Evolutionary conservation across 2,329 filamentous ascomycete species (phyloP).

Genomic region (Penicillium sp.): DNA sequence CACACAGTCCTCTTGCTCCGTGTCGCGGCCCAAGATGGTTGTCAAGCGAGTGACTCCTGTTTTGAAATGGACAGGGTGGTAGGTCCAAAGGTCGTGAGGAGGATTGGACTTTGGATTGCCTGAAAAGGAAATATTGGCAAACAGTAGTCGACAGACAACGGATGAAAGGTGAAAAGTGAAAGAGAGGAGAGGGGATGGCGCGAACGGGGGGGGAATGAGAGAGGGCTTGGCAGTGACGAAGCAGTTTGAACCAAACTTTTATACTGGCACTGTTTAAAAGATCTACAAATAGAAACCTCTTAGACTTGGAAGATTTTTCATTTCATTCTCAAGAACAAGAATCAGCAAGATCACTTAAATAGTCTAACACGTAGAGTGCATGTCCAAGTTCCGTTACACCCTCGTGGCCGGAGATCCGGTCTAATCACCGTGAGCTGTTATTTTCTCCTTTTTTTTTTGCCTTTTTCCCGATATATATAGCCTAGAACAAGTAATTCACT

Average conservation of each 20-base stretch:
- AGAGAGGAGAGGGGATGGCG: slow-evolving; percentile 23
- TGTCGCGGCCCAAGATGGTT: slow-evolving; percentile 19
- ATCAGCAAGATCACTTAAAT: neutral
- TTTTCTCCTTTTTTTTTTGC: neutral
- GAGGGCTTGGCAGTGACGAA: slow-evolving; percentile 29
- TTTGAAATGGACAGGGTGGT: slow-evolving; percentile 8
- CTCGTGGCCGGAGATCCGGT: slow-evolving; percentile 6
- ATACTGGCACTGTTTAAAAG: neutral
- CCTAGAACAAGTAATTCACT: neutral
- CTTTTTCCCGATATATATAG: neutral
- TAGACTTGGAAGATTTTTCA: neutral
- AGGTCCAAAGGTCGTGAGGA: slow-evolving; percentile 2
- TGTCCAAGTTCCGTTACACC: neutral
- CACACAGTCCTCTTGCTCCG: slow-evolving; percentile 21
- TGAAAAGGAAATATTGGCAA: neutral
- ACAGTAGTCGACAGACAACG: slow-evolving; percentile 4
- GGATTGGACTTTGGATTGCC: neutral
- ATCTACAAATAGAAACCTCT: neutral
- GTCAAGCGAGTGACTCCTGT: slow-evolving; percentile 9
- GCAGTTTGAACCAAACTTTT: slow-evolving; percentile 10
- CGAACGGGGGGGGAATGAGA: slow-evolving; percentile 18
- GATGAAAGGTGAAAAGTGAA: slow-evolving; percentile 10
- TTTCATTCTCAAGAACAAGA: neutral
- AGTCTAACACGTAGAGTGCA: neutral
- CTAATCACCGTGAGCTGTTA: neutral